phyloP scores from a whole-genome alignment of 345 rosid species.

The Salix udensis region DNA sequence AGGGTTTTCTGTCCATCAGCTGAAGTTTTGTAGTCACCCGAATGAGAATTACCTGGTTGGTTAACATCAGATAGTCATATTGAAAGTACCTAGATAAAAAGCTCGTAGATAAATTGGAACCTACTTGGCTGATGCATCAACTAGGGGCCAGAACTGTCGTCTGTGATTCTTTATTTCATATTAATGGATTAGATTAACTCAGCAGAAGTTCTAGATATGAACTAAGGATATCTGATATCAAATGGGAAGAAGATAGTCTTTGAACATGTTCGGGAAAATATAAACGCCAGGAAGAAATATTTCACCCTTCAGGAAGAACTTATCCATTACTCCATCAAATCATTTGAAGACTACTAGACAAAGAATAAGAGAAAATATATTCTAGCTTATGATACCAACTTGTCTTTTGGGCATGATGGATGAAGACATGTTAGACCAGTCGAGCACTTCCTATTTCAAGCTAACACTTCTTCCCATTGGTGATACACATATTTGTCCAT shows the following conservation, averaged over 20 bases:
- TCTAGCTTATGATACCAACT: not conserved
- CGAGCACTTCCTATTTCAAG: not conserved
- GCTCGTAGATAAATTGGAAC: not conserved
- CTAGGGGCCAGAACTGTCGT: not conserved
- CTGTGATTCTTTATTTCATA: not conserved
- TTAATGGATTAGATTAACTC: not conserved
- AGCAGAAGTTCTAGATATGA: not conserved
- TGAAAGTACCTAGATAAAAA: not conserved
- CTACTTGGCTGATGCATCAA: not conserved
- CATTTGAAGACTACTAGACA: not conserved
- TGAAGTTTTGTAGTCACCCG: constrained; percentile 57
- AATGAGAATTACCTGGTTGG: constrained; percentile 14
- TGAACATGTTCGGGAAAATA: not conserved
- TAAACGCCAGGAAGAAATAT: not conserved
- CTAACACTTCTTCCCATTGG: not conserved
- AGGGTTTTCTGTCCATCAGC: constrained; percentile 42
- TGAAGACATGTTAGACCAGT: not conserved
- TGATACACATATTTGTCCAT: not conserved
- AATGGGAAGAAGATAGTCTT: not conserved
- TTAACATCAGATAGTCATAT: constrained; percentile 3
- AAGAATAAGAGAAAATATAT: not conserved
- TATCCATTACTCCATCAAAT: not conserved
- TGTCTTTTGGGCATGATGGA: not conserved
- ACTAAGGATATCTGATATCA: not conserved
- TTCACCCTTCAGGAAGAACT: not conserved